phyloP scores from a whole-genome alignment of 106 monocot species.

The Phalaenopsis aphrodite region DNA sequence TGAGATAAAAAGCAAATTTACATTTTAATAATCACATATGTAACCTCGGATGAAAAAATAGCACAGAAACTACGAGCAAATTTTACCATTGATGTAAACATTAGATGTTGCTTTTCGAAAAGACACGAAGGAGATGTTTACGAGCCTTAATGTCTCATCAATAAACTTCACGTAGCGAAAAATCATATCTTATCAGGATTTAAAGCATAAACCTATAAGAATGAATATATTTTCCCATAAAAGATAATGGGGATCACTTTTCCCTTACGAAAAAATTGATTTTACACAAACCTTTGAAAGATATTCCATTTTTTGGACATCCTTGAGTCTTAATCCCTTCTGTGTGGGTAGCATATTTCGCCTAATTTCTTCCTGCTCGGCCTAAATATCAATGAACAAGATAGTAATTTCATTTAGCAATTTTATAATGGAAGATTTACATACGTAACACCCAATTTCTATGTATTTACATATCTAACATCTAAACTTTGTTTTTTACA shows the following conservation, averaged over 20 bases:
- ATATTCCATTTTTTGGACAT: conserved; percentile 78
- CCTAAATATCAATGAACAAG: conserved; percentile 19
- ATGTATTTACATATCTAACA: no score
- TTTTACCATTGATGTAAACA: conserved; percentile 65
- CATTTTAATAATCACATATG: not conserved
- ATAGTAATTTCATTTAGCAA: not conserved
- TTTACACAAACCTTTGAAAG: conserved; percentile 57
- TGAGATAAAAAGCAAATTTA: not conserved
- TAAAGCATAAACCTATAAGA: not conserved
- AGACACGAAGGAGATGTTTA: conserved; percentile 75
- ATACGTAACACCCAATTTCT: no score
- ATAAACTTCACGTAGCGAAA: conserved; percentile 44
- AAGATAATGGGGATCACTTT: not conserved
- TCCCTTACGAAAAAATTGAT: no score
- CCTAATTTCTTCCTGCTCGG: conserved; percentile 80
- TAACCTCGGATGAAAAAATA: not conserved
- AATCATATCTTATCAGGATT: not conserved
- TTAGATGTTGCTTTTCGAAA: conserved; percentile 68
- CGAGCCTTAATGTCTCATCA: conserved; percentile 75
- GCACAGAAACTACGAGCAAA: not conserved
- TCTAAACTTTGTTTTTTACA: no score
- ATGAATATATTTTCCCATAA: not conserved
- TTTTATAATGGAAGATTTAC: not conserved
- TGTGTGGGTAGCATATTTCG: conserved; percentile 41
- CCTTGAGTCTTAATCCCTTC: conserved; percentile 61